Percentiles rank a stretch among this genome's conserved stretches.
Evolutionary conservation across 345 rosid species (phyloP).

Genomic region (Conringia planisiliqua): DNA sequence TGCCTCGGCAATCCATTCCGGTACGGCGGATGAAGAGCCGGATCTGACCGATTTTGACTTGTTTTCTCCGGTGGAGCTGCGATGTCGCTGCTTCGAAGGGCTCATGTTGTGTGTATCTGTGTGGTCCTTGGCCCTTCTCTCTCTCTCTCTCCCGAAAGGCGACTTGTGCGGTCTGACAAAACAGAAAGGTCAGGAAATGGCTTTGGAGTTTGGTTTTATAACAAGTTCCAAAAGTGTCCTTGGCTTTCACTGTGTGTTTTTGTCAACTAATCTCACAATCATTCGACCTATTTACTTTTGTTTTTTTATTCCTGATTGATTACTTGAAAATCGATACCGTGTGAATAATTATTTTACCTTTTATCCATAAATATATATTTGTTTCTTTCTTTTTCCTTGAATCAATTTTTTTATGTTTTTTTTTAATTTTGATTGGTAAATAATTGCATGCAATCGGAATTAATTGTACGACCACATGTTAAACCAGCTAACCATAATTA

Average conservation of each 20-base stretch:
- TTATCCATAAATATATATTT: background rate
- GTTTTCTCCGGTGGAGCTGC: conserved; percentile 36
- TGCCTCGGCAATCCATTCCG: conserved; percentile 64
- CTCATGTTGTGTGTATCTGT: conserved; percentile 39
- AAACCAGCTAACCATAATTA: conserved; percentile 5
- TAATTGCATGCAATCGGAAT: background rate
- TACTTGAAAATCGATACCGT: background rate
- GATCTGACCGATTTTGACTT: conserved; percentile 33
- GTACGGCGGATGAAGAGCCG: conserved; percentile 19
- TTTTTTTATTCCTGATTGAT: background rate
- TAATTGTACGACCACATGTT: background rate
- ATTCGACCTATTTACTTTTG: background rate
- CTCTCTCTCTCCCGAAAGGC: background rate
- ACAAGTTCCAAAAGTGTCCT: conserved; percentile 2
- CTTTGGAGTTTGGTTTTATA: conserved; percentile 2
- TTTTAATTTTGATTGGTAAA: background rate
- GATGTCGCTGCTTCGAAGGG: conserved; percentile 48
- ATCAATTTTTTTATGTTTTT: background rate
- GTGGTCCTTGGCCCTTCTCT: conserved; percentile 21
- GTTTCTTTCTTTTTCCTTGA: too few species aligned
- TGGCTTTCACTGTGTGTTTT: conserved; percentile 19
- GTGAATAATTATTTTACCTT: background rate
- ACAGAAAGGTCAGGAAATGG: conserved; percentile 12
- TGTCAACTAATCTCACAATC: conserved; percentile 13
- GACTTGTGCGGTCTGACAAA: conserved; percentile 20